phyloP scores from a whole-genome alignment of 1,284 basidiomycete species.

The Boletus hoseneyae region DNA sequence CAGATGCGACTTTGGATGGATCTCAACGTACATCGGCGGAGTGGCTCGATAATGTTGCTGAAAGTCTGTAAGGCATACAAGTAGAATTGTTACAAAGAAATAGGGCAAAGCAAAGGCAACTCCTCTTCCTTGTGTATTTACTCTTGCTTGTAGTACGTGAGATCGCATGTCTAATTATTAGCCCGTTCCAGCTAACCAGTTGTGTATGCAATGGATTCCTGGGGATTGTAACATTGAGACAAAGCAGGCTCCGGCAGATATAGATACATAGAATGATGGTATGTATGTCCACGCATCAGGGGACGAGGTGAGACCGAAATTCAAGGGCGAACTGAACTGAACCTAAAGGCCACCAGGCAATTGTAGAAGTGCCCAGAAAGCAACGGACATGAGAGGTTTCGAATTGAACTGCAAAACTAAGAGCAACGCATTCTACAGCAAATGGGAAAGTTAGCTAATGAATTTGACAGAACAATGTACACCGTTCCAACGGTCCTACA shows the following conservation, averaged over 20 bases:
- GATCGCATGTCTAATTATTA: too few relatives aligned
- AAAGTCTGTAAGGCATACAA: conserved; percentile 79
- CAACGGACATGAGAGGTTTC: too few relatives aligned
- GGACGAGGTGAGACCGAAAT: too few relatives aligned
- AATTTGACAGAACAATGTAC: conserved; percentile 53
- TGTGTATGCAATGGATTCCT: too few relatives aligned
- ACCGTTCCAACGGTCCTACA: conserved; percentile 81
- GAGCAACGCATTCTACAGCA: too few relatives aligned
- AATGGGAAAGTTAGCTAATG: neutral
- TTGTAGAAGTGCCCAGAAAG: too few relatives aligned
- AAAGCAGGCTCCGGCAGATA: too few relatives aligned
- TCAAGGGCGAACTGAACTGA: too few relatives aligned
- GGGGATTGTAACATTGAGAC: too few relatives aligned
- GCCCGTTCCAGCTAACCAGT: too few relatives aligned
- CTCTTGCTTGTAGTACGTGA: neutral
- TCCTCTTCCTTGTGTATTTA: neutral
- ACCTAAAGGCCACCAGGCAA: too few relatives aligned
- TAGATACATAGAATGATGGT: neutral
- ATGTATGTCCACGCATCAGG: neutral
- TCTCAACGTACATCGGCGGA: conserved; percentile 64
- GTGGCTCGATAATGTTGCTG: conserved; percentile 70
- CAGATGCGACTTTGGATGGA: neutral
- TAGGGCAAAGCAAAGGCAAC: neutral
- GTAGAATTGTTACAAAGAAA: neutral
- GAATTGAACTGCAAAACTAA: too few relatives aligned